Base-by-base conservation (phyloP, 2,329 filamentous ascomycete genomes). In the Blumeriella jaapii region DNA sequence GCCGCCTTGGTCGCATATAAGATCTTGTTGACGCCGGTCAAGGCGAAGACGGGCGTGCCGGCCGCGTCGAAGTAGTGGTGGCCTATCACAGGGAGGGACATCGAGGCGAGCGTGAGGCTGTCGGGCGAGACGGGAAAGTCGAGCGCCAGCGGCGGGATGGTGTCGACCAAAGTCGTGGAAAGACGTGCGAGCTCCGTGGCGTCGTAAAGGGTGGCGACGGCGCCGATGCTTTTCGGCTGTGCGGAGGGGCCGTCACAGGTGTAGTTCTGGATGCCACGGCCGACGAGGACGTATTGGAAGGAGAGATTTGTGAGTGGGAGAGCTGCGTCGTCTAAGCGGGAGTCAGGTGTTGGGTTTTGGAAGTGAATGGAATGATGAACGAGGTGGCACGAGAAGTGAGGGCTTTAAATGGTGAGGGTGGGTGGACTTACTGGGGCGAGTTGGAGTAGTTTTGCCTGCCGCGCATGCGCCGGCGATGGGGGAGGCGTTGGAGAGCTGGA, bases 201-300 rank as follows among this genome's bases (percentile, higher is more conserved):
- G 13, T 57, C 53, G 42, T 38, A 56, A 38, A 56, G 51, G 5
- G 41, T 53, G 29, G 54, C 54, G 11, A 54, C 29, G 6, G 54
- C 54, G 13, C 54, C 54, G 12, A 51, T 22, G 8, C 48, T 33
- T 11, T 40, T 36, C 5, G 51, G 40, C 6, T 33, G 35, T 8
- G 42, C 46, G 12, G 39, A 39, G 7, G 30, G 29, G n/a, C 26
- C 31, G 2, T 44, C 18, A 44, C 54, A 57, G 26, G 53, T 52
- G 37, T 56, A 57, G 33, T 57, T 57, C 33, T 57, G 54, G 22
- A 50, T 38, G 24, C 54, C 54, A 8, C 51, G 50, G 29, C 54
- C 54, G 18, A 56, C 38, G n/a, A 50, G 46, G 23, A 55, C 43
- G 26, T 46, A 50, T 34, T 40, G 36, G 22, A 59, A 43, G 12